These are phyloP conservation scores for Penicillium subrubescens DNA, from an alignment of 495 filamentous ascomycete genomes.

Conservation along the genomic window DNA sequence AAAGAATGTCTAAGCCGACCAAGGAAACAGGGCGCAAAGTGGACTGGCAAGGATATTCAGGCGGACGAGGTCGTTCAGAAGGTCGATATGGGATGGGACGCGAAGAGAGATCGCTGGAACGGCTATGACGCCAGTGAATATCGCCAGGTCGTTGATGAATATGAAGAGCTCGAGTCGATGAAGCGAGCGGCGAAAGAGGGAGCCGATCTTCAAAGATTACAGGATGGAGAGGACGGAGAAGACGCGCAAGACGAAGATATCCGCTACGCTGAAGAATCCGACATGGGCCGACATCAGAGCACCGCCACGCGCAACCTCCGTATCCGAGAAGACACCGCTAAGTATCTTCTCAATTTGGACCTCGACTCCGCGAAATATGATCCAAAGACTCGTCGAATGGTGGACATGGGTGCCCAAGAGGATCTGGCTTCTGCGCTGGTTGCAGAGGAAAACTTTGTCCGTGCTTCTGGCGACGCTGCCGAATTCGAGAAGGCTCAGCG, in stretches of 20 bases:
- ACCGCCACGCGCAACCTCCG: constrained; percentile 89
- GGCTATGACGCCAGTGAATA: constrained; percentile 92
- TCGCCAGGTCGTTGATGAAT: constrained; percentile 80
- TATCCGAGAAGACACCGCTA: constrained; percentile 96
- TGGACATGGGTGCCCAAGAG: constrained; percentile 78
- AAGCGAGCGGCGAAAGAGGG: constrained; percentile 59
- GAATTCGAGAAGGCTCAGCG: constrained; percentile 89
- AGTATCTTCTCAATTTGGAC: constrained; percentile 93
- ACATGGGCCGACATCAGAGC: constrained; percentile 89
- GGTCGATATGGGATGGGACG: constrained; percentile 89
- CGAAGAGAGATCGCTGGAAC: constrained; percentile 98
- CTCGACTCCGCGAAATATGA: constrained; percentile 98
- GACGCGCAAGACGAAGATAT: constrained; percentile 62
- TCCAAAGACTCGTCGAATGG: constrained; percentile 93
- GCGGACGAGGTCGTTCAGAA: constrained; percentile 88
- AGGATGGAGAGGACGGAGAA: constrained; percentile 55
- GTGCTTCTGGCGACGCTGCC: constrained; percentile 87
- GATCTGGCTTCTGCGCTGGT: constrained; percentile 87
- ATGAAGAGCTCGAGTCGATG: constrained; percentile 80
- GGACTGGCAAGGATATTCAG: constrained; percentile 90
- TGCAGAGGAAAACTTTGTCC: constrained; percentile 92
- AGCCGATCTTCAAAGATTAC: constrained; percentile 46
- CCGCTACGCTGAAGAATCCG: constrained; percentile 94
- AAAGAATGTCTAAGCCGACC: constrained; percentile 92
- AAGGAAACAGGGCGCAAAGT: constrained; percentile 86